Percentiles rank a stretch among this genome's conserved stretches.
Conservation (phyloP, 768 basidiomycete species). For the Boletus edulis region DNA sequence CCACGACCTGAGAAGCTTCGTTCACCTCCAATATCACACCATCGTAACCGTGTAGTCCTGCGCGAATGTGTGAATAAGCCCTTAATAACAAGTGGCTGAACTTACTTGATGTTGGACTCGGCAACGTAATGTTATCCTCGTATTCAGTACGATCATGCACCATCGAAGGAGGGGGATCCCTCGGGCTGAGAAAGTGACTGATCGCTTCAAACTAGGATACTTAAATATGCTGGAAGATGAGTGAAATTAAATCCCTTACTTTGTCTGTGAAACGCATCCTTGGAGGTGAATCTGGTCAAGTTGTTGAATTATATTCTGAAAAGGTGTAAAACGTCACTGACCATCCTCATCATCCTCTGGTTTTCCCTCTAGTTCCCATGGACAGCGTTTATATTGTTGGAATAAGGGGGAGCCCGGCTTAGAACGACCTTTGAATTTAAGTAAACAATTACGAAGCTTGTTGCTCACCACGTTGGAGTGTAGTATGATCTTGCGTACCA, state of each 20-base stretch:
- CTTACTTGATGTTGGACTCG: constrained; percentile 68
- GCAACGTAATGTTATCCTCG: constrained; percentile 66
- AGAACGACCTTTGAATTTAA: background rate
- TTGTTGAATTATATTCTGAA: background rate
- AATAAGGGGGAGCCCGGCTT: constrained; percentile 89
- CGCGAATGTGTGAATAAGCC: background rate
- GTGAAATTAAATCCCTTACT: constrained; percentile 34
- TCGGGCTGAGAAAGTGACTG: constrained; percentile 71
- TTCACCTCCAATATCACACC: constrained; percentile 80
- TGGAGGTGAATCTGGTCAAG: constrained; percentile 62
- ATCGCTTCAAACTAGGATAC: constrained; percentile 71
- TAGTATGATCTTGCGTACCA: constrained; percentile 80
- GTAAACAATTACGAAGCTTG: background rate
- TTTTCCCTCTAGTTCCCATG: constrained; percentile 80
- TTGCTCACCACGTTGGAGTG: constrained; percentile 81
- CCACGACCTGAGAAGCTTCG: constrained; percentile 72
- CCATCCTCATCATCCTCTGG: constrained; percentile 86
- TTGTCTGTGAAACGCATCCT: constrained; percentile 70
- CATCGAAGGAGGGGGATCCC: constrained; percentile 78
- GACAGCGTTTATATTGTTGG: constrained; percentile 88
- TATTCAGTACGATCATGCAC: constrained; percentile 75
- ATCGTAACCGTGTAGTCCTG: constrained; percentile 65
- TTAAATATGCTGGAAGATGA: background rate
- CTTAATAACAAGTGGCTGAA: constrained; percentile 3
- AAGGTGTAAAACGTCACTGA: constrained; percentile 26